A percentile compares a stretch with the other conserved stretches of the same genome.
Evolutionary conservation across 1,139 yeast species (phyloP).

Genomic region (Spathaspora sp.): DNA sequence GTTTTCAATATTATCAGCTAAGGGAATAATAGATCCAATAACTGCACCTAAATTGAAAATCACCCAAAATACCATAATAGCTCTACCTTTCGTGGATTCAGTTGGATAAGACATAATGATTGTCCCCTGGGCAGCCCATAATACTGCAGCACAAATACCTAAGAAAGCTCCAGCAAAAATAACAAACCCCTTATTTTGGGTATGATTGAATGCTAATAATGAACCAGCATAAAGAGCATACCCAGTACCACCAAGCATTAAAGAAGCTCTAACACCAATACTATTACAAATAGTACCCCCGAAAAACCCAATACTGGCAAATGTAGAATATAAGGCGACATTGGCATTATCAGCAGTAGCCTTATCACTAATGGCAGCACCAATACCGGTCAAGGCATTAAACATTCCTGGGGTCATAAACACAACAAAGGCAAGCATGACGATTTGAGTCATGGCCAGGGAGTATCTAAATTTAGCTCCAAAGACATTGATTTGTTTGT

Average conservation of each 20-base stretch:
- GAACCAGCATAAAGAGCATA: conserved; percentile 57
- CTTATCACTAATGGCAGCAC: conserved; percentile 44
- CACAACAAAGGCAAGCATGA: conserved; percentile 49
- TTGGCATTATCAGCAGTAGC: conserved; percentile 50
- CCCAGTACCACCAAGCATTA: conserved; percentile 56
- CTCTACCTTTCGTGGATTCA: conserved; percentile 55
- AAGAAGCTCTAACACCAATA: conserved; percentile 48
- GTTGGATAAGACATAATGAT: conserved; percentile 58
- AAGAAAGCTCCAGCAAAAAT: conserved; percentile 60
- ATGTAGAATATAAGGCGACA: conserved; percentile 56
- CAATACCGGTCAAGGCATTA: conserved; percentile 57
- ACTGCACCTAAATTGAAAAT: conserved; percentile 67
- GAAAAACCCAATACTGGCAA: conserved; percentile 58
- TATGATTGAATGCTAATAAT: conserved; percentile 48
- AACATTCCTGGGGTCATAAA: conserved; percentile 61
- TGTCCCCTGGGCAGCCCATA: conserved; percentile 65
- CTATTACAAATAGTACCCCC: conserved; percentile 59
- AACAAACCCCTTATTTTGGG: conserved; percentile 51
- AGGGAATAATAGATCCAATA: conserved; percentile 56
- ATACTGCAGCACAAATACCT: conserved; percentile 55
- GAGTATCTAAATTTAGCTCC: conserved; percentile 28
- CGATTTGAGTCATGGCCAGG: conserved; percentile 43
- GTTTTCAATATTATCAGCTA: conserved; percentile 47
- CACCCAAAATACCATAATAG: conserved; percentile 59
- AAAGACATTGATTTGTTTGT: conserved; percentile 20